Conservation (phyloP, 768 basidiomycete species). For the Leccinum incarnatum region DNA sequence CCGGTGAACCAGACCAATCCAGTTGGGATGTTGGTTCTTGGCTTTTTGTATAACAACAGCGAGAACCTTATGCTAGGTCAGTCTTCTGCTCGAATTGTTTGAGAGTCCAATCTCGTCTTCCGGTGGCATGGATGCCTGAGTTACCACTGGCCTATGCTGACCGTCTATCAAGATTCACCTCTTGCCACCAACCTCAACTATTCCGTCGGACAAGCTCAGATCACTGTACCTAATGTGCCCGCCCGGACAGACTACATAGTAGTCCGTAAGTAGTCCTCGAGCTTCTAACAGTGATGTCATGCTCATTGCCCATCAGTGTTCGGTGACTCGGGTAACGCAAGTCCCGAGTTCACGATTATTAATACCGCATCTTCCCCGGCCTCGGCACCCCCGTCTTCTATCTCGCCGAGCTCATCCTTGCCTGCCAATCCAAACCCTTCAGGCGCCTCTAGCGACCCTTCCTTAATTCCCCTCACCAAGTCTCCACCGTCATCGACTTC, state of each 20-base stretch:
- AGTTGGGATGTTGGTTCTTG: conserved; percentile 31
- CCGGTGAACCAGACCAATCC: conserved; percentile 31
- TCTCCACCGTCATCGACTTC: not conserved
- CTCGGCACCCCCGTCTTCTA: conserved; percentile 8
- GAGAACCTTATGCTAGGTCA: conserved; percentile 32
- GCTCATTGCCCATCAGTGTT: conserved; percentile 25
- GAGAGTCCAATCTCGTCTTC: not conserved
- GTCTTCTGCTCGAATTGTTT: conserved; percentile 1
- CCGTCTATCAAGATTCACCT: conserved; percentile 26
- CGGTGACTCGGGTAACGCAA: conserved; percentile 42
- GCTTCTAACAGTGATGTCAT: not conserved
- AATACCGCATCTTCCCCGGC: conserved; percentile 54
- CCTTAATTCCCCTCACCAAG: not conserved
- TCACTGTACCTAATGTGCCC: conserved; percentile 36
- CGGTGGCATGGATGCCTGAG: not conserved
- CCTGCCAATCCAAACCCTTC: not conserved
- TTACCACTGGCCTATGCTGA: conserved; percentile 6
- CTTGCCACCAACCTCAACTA: conserved; percentile 36
- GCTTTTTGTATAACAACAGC: conserved; percentile 25
- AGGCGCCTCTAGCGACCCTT: not conserved
- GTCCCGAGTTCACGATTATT: conserved; percentile 41
- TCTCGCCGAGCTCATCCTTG: not conserved
- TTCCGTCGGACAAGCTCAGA: conserved; percentile 29
- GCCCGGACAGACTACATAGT: conserved; percentile 34
- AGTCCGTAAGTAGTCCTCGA: conserved; percentile 31